Conservation (phyloP, 148 eudicot genomes). For the Dianthus caryophyllus region DNA sequence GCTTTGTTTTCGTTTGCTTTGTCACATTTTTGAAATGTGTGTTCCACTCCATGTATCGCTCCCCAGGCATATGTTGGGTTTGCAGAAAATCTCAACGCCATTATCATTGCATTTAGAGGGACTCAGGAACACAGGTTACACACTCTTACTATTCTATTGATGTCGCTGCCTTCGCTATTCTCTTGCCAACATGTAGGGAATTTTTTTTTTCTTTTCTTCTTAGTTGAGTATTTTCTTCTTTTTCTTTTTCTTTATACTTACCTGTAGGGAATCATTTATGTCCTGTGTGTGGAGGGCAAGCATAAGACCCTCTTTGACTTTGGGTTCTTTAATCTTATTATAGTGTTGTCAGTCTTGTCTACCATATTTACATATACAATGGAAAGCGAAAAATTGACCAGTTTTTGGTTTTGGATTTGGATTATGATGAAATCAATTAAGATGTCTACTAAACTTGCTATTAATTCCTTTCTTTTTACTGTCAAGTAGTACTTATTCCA, state of each 20-base stretch:
- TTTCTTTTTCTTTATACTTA: not conserved
- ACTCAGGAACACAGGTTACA: conserved; percentile 81
- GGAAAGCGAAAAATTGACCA: too few relatives aligned
- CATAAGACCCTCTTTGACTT: not conserved
- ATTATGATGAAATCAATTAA: too few relatives aligned
- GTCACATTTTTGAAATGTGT: not conserved
- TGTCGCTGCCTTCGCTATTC: not conserved
- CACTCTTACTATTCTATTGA: conserved; percentile 8
- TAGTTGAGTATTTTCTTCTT: too few relatives aligned
- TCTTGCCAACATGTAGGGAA: too few relatives aligned
- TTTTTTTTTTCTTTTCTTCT: too few relatives aligned
- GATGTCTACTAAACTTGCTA: too few relatives aligned
- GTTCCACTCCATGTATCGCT: conserved; percentile 6
- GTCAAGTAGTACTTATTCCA: too few relatives aligned
- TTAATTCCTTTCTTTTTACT: too few relatives aligned
- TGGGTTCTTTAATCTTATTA: not conserved
- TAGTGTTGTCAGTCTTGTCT: not conserved
- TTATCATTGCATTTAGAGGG: conserved; percentile 89
- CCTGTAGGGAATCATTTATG: not conserved
- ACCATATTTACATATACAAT: too few relatives aligned
- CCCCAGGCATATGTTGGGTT: conserved; percentile 94
- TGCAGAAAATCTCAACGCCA: conserved; percentile 68
- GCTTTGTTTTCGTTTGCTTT: not conserved
- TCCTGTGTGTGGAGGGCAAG: not conserved
- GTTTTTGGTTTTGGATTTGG: too few relatives aligned